These are phyloP conservation scores for Annulohypoxylon bovei DNA, from an alignment of 495 filamentous ascomycete species.

Conservation along the genomic window DNA sequence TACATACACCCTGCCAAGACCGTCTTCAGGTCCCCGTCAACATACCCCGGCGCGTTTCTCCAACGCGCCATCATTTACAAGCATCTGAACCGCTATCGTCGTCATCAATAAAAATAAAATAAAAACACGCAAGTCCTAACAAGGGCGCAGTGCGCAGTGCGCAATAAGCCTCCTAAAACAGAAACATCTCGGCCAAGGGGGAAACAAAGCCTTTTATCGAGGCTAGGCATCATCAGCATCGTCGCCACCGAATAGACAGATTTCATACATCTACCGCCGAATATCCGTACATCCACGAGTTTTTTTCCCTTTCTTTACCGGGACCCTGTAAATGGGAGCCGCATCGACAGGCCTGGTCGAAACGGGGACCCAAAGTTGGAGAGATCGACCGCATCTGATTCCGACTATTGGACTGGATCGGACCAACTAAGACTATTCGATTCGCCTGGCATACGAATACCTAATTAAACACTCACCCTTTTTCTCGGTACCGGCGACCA, in stretches of 20 bases:
- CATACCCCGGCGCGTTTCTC: slow-evolving; percentile 22
- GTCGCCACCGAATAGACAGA: neutral
- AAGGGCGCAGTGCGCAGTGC: slow-evolving; percentile 28
- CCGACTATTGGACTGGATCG: slow-evolving; percentile 41
- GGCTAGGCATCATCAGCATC: slow-evolving; percentile 23
- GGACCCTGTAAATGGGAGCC: slow-evolving; percentile 36
- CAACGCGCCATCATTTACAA: slow-evolving; percentile 29
- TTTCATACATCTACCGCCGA: neutral
- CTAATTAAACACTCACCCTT: slow-evolving; percentile 37
- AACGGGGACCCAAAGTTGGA: slow-evolving; percentile 40
- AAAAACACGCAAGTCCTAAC: slow-evolving; percentile 9
- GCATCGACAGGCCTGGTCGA: slow-evolving; percentile 41
- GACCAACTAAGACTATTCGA: slow-evolving; percentile 40
- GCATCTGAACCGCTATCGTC: slow-evolving; percentile 20
- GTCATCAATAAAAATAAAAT: slow-evolving; percentile 13
- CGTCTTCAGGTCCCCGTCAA: slow-evolving; percentile 22
- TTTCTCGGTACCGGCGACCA: slow-evolving; percentile 17
- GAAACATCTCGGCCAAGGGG: slow-evolving; percentile 3
- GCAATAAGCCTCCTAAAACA: slow-evolving; percentile 15
- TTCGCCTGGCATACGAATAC: slow-evolving; percentile 38
- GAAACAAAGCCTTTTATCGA: neutral
- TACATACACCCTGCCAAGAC: slow-evolving; percentile 2
- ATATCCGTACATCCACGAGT: neutral
- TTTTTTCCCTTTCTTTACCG: neutral
- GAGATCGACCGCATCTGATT: slow-evolving; percentile 39